Evolutionary conservation across 768 basidiomycete genomes (phyloP), one percentile per base, ranked within the genome.

Genomic region (Russula sp.): DNA sequence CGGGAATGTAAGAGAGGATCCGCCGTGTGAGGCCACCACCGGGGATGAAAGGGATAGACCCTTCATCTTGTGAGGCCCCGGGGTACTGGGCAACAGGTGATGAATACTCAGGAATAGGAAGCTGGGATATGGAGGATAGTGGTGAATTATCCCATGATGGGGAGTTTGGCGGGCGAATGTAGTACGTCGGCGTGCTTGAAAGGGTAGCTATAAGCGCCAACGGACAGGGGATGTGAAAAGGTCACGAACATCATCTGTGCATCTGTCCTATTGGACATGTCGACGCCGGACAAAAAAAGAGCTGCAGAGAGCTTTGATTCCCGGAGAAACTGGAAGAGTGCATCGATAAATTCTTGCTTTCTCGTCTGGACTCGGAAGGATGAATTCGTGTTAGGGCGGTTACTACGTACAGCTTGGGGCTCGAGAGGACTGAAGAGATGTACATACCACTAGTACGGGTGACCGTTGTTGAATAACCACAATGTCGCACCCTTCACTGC

Each of bases 401-500:
- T 6, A 34, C 20, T 11, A 11, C 8, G 1, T 8, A 3, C 2
- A n/a, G 26, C 10, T 51, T 10, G 2, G 16, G 11, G 68, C 10
- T 26, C 18, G 49, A 65, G 42, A 38, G 26, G 53, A 50, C 26
- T 8, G 26, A 18, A 6, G 6, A 36, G 18, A 57, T 78, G 42
- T 65, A 89, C 92, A 78, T 65, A 89, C 92, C 79, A 90, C 90
- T 61, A 93, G 74, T 3, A 84, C 83, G 18, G 91, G 92, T 22
- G 92, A 92, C 62, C 90, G 77, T 69, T 93, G 91, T 70, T 92
- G 92, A 20, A 93, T 73, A 53, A 90, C 77, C 42, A 83, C 77
- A n/a, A 92, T 63, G 51, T 80, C 73, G 56, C 75, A 67, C 5
- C 76, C 78, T 36, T 77, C 71, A 51, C 77, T 79, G 8, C 88